Conservation (phyloP, 2,329 filamentous ascomycete genomes). For the Xylogone sp. region DNA sequence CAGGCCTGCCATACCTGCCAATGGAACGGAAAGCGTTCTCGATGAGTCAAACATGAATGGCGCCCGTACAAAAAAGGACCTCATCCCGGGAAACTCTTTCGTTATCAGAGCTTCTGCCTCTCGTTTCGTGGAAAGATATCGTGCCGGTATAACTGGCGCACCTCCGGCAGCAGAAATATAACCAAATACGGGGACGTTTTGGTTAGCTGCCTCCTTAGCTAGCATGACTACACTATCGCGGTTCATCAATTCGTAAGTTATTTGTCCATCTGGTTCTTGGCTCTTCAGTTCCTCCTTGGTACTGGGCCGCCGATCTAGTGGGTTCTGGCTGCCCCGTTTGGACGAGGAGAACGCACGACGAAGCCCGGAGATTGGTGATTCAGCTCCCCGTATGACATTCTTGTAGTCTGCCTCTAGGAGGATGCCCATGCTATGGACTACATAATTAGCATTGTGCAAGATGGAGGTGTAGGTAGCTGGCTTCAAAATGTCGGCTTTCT, state of each 20-base stretch:
- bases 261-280: slow-evolving; percentile 65
- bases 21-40: slow-evolving; percentile 75
- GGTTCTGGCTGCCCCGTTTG: slow-evolving; percentile 64
- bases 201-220: slow-evolving; percentile 68
- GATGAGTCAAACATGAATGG: slow-evolving; percentile 88
- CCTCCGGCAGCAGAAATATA: slow-evolving; percentile 89
- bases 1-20: slow-evolving; percentile 73
- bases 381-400: slow-evolving; percentile 76
- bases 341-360: slow-evolving; percentile 71
- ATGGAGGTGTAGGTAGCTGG: slow-evolving; percentile 75
- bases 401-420: slow-evolving; percentile 98
- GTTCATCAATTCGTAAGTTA: slow-evolving; percentile 98
- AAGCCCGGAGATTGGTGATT: slow-evolving; percentile 76
- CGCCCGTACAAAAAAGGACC: slow-evolving; percentile 77
- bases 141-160: slow-evolving; percentile 74
- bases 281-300: slow-evolving; percentile 54
- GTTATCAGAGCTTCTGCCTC: slow-evolving; percentile 80
- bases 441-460: slow-evolving; percentile 73
- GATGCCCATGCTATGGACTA: slow-evolving; percentile 95
- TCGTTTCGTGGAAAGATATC: slow-evolving; percentile 90
- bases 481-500: slow-evolving; percentile 80
- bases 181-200: slow-evolving; percentile 67
- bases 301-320: slow-evolving; percentile 57
- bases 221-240: slow-evolving; percentile 81
- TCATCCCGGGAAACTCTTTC: slow-evolving; percentile 68